Evolutionary conservation across 805 yeast genomes (phyloP).

Genomic region (Candida dendrica): DNA sequence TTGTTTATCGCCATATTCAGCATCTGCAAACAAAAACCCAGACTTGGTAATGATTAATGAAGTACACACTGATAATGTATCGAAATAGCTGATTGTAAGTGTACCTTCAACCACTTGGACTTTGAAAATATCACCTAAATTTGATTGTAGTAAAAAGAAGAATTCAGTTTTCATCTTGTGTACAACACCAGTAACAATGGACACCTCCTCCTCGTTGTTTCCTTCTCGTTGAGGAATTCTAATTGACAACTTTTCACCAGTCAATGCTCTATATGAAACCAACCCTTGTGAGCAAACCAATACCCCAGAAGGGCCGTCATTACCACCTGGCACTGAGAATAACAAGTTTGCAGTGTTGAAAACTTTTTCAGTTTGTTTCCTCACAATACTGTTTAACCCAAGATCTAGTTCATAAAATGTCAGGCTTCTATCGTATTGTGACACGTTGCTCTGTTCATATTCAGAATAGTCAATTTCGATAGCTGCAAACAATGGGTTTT

Average conservation of each 20-base stretch:
- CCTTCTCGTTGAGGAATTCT: constrained; percentile 48
- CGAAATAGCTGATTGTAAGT: constrained; percentile 63
- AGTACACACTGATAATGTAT: constrained; percentile 57
- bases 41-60: constrained; percentile 56
- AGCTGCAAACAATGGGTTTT: constrained; percentile 80
- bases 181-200: constrained; percentile 49
- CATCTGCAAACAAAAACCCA: constrained; percentile 69
- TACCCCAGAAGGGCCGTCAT: constrained; percentile 66
- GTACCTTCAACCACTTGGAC: constrained; percentile 41
- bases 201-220: constrained; percentile 15
- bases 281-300: constrained; percentile 53
- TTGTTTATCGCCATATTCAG: constrained; percentile 53
- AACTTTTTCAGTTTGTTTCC: constrained; percentile 36
- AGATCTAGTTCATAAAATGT: constrained; percentile 77
- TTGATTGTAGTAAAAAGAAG: constrained; percentile 64
- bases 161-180: constrained; percentile 59
- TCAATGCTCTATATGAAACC: constrained; percentile 43
- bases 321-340: constrained; percentile 64
- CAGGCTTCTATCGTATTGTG: constrained; percentile 29
- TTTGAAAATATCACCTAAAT: constrained; percentile 71
- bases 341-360: constrained; percentile 40
- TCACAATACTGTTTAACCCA: constrained; percentile 73
- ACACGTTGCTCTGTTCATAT: constrained; percentile 20
- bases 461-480: constrained; percentile 55
- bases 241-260: constrained; percentile 30